Evolutionary conservation across 192 early-diverging fungal species (phyloP).

Genomic region (Dispira simplex): DNA sequence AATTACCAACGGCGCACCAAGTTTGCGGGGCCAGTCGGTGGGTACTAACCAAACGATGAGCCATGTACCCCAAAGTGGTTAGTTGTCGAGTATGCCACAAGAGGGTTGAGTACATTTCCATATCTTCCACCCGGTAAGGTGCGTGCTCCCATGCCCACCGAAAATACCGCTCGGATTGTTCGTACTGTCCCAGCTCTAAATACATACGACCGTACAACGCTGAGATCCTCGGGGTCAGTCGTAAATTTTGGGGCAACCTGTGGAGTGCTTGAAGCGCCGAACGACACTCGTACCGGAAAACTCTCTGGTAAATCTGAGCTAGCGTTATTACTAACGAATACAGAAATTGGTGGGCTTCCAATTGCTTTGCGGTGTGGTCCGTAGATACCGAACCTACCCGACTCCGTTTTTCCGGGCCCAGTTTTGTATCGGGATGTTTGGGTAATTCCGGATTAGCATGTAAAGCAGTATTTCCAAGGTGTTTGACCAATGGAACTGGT

Average conservation of each 20-base stretch:
- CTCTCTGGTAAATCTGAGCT: conserved; percentile 11
- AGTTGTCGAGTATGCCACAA: conserved; percentile 76
- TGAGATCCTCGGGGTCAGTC: conserved; percentile 22
- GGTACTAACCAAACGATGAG: conserved; percentile 49
- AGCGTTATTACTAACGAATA: background rate
- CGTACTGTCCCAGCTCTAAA: conserved; percentile 33
- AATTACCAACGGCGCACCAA: conserved; percentile 63
- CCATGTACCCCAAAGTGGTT: conserved; percentile 51
- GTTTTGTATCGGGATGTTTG: no score
- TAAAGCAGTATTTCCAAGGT: no score
- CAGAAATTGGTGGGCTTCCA: conserved; percentile 15
- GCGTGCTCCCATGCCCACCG: conserved; percentile 36
- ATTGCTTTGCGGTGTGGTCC: background rate
- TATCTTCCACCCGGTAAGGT: conserved; percentile 51
- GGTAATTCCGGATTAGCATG: no score
- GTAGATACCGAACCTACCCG: background rate
- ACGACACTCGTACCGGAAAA: background rate
- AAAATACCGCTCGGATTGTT: conserved; percentile 42
- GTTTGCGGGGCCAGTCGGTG: conserved; percentile 59
- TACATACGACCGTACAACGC: conserved; percentile 31
- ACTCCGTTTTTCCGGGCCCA: background rate
- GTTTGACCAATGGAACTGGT: no score
- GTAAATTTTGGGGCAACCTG: conserved; percentile 16
- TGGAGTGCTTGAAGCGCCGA: background rate
- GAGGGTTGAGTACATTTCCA: conserved; percentile 75